Base-by-base conservation (phyloP, 805 yeast species). In the Wickerhamiella siamensis region DNA sequence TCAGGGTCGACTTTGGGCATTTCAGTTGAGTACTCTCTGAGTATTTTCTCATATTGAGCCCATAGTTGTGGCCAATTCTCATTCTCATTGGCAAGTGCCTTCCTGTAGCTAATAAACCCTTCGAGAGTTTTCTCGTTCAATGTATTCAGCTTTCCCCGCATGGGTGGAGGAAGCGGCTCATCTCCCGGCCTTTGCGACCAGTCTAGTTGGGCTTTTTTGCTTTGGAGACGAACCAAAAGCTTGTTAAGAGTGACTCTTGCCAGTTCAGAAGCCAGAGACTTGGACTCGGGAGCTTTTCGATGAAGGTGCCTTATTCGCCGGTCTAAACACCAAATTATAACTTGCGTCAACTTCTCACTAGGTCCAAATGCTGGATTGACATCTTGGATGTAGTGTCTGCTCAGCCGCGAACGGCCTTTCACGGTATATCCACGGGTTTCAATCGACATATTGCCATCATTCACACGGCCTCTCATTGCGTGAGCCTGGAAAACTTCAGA, bases 251-350 rank as follows among this genome's bases (percentile, higher is more conserved):
- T 24, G 12, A 24, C 29, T 12, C 6, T 24, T 6, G 29, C 29
- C 29, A 24, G 29, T 12, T 24, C 29, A 8, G 6, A 8, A 24
- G 29, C 29, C 6, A 12, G 10, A 24, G 29, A 24, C 12, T 6
- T 6, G 29, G 29, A 6, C 12, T 8, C 10, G 12, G 6, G 6
- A 12, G 6, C 12, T 12, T 24, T 24, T 24, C 29, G 6, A 8
- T 20, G 37, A 4, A 21, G 4, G 17, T 10, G n/a, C 17, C 37
- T 20, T 12, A 45, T 38, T 17, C 47, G 46, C 10, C 43, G 38
- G 10, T 14, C 20, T 14, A 49, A 36, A 22, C 45, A 43, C 52
- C 52, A 49, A 17, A 49, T 45, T 12, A 49, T 36, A 5, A 47
- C 47, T 37, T 49, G 52, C 16, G 47, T 44, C 39, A 40, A 44